Conservation (phyloP, 2,329 filamentous ascomycete genomes). For the Calycina marina region DNA sequence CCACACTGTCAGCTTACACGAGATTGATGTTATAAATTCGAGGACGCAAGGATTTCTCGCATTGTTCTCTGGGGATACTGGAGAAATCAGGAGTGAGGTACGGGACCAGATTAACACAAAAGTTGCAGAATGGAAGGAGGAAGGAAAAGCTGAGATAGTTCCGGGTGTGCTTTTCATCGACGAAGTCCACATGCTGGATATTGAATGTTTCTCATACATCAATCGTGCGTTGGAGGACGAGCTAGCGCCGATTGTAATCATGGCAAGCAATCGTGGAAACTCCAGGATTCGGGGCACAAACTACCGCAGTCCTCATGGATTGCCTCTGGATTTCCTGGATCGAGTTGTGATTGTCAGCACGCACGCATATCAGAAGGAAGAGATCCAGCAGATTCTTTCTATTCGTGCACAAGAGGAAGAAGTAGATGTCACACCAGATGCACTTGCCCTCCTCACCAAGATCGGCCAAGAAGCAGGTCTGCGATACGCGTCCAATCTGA, state of each 20-base stretch:
- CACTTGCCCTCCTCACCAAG: constrained; percentile 84
- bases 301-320: constrained; percentile 82
- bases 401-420: constrained; percentile 95
- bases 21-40: constrained; percentile 99
- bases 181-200: constrained; percentile 98
- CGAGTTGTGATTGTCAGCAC: constrained; percentile 94
- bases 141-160: constrained; percentile 96
- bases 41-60: constrained; percentile 96
- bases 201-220: constrained; percentile 97
- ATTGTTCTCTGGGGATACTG: constrained; percentile 93
- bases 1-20: constrained; percentile 91
- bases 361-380: constrained; percentile 64
- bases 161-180: constrained; percentile 96
- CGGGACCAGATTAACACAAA: constrained; percentile 99
- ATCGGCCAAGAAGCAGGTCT: constrained; percentile 87
- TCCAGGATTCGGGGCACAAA: constrained; percentile 86
- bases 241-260: constrained; percentile 92
- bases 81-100: constrained; percentile 93
- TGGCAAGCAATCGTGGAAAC: constrained; percentile 93
- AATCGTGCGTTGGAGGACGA: constrained; percentile 94
- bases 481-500: constrained; percentile 93
- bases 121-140: constrained; percentile 97
- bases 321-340: constrained; percentile 92
- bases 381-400: constrained; percentile 82
- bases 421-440: constrained; percentile 79